Conservation (phyloP, 1,284 basidiomycete genomes). For the Heterobasidion irregulare region DNA sequence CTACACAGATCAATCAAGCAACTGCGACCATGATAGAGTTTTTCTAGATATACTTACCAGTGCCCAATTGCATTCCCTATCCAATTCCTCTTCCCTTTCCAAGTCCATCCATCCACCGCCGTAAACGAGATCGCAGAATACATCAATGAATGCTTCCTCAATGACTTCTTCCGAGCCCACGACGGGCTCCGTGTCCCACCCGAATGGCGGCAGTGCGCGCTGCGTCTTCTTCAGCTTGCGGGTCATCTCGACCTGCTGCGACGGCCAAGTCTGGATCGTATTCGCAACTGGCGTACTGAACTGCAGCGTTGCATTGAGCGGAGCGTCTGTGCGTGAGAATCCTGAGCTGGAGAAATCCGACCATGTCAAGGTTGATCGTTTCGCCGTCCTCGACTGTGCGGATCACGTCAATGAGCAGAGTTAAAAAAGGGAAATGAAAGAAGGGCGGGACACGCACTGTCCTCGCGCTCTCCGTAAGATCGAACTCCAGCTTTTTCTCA, state of each 20-base stretch:
- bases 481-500: slow-evolving; percentile 75
- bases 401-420: not conserved
- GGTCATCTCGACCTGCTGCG: slow-evolving; percentile 62
- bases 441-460: slow-evolving; percentile 38
- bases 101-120: slow-evolving; percentile 76
- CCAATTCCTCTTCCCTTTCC: slow-evolving; percentile 64
- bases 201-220: slow-evolving; percentile 71
- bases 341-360: slow-evolving; percentile 77
- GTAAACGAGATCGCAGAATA: slow-evolving; percentile 80
- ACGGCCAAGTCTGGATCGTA: slow-evolving; percentile 64
- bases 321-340: slow-evolving; percentile 69
- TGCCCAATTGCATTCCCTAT: slow-evolving; percentile 87
- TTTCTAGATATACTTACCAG: slow-evolving; percentile 45
- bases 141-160: slow-evolving; percentile 82
- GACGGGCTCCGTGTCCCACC: slow-evolving; percentile 80
- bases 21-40: not conserved
- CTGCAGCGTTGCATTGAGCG: slow-evolving; percentile 71
- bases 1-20: slow-evolving; percentile 28
- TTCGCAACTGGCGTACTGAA: slow-evolving; percentile 65
- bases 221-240: slow-evolving; percentile 79
- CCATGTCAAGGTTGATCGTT: slow-evolving; percentile 79
- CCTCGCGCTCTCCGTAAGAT: slow-evolving; percentile 79
- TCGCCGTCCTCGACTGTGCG: slow-evolving; percentile 53
- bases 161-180: slow-evolving; percentile 65
- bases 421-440: not conserved